Evolutionary conservation across 805 yeast species (phyloP).

Genomic region (Hemisphaericaspora nanyangensis): DNA sequence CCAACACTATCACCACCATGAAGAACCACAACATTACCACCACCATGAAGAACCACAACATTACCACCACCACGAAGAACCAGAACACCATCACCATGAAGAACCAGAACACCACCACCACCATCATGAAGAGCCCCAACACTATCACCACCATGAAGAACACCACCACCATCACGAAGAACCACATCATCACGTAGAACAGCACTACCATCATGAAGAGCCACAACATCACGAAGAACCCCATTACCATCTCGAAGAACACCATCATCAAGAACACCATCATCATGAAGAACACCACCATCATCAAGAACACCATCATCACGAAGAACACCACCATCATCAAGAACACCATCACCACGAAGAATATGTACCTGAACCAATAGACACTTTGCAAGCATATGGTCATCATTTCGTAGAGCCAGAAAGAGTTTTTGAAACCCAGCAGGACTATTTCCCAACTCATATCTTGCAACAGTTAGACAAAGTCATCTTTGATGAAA

Average conservation of each 20-base stretch:
- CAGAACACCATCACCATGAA: not conserved
- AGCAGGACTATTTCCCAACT: constrained; percentile 25
- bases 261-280: not conserved
- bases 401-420: constrained; percentile 17
- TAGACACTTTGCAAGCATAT: not conserved
- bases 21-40: constrained; percentile 3
- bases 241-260: not conserved
- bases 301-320: not conserved
- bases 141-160: constrained; percentile 2
- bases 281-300: constrained; percentile 1
- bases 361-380: not conserved
- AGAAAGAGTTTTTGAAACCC: constrained; percentile 29
- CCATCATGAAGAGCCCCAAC: constrained; percentile 3
- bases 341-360: not conserved
- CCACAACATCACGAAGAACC: not conserved
- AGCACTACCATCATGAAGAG: not conserved
- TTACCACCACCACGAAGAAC: not conserved
- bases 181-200: not conserved
- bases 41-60: not conserved
- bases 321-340: not conserved
- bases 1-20: not conserved
- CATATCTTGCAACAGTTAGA: constrained; percentile 17
- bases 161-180: not conserved
- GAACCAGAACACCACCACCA: not conserved
- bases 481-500: constrained; percentile 3